A percentile compares a stretch with the other conserved stretches of the same genome.
Conservation (phyloP, 257 asterid species). For the Scutellaria minor region DNA sequence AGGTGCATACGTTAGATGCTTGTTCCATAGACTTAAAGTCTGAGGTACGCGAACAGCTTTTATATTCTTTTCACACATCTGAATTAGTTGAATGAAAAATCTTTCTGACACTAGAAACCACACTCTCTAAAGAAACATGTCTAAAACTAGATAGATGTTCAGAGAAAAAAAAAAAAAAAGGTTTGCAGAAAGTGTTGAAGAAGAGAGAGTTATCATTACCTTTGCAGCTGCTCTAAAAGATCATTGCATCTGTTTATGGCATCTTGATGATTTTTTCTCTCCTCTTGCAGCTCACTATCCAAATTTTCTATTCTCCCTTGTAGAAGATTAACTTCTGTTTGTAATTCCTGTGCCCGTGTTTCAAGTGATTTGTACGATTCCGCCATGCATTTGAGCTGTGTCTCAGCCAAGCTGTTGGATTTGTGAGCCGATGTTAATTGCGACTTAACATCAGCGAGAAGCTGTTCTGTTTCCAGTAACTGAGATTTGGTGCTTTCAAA, state of each 20-base stretch:
- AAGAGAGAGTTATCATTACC: constrained; percentile 46
- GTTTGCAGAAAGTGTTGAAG: background rate
- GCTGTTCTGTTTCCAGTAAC: constrained; percentile 69
- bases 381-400: constrained; percentile 98
- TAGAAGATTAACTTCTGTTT: constrained; percentile 77
- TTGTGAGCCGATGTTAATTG: constrained; percentile 73
- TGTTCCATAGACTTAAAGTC: constrained; percentile 1
- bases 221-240: constrained; percentile 72
- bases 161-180: constrained; percentile 12
- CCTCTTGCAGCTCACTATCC: constrained; percentile 80
- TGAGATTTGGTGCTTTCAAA: constrained; percentile 66
- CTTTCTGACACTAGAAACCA: background rate
- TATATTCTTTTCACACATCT: constrained; percentile 10
- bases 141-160: background rate
- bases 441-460: constrained; percentile 73
- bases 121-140: background rate
- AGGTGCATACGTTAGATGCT: background rate
- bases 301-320: constrained; percentile 60
- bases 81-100: background rate
- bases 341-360: constrained; percentile 79
- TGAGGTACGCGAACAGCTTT: constrained; percentile 21
- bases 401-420: constrained; percentile 84
- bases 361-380: constrained; percentile 93
- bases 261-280: constrained; percentile 64
- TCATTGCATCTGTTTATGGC: constrained; percentile 69